Evolutionary conservation across 75 land plant genomes (phyloP).

Genomic region (Picea sitchensis): DNA sequence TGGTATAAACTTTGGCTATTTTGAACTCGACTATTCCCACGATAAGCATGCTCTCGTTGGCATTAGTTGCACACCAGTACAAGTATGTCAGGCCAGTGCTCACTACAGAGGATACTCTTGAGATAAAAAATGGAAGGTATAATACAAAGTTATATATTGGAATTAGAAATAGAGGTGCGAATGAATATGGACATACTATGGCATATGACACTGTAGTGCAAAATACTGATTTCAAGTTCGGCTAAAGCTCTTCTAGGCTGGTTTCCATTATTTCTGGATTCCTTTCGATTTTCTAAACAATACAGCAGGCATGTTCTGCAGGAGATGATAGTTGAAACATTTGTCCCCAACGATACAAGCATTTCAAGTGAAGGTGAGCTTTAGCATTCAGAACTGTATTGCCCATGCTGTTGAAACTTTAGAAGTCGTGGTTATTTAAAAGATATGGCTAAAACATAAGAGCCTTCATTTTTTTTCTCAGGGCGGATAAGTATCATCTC

Average conservation of each 20-base stretch:
- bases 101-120: slow-evolving; percentile 52
- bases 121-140: slow-evolving; percentile 90
- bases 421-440: neutral
- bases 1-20: neutral
- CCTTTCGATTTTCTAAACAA: neutral
- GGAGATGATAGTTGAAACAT: slow-evolving; percentile 89
- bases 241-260: neutral
- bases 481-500: slow-evolving; percentile 79
- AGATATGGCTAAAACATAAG: neutral
- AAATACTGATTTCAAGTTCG: neutral
- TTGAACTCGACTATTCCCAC: neutral
- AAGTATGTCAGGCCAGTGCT: slow-evolving; percentile 82
- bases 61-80: slow-evolving; percentile 83
- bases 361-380: slow-evolving; percentile 52
- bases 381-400: neutral
- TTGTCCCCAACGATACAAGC: slow-evolving; percentile 90
- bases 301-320: slow-evolving; percentile 84
- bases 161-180: neutral
- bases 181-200: neutral
- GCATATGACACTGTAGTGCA: neutral
- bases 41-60: slow-evolving; percentile 70
- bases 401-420: neutral
- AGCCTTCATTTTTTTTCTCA: slow-evolving; percentile 21
- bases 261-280: neutral
- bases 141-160: neutral